A percentile compares a stretch with the other conserved stretches of the same genome.
phyloP scores from a whole-genome alignment of 176 grass and related monocot genomes.

The Thinopyrum elongatum region DNA sequence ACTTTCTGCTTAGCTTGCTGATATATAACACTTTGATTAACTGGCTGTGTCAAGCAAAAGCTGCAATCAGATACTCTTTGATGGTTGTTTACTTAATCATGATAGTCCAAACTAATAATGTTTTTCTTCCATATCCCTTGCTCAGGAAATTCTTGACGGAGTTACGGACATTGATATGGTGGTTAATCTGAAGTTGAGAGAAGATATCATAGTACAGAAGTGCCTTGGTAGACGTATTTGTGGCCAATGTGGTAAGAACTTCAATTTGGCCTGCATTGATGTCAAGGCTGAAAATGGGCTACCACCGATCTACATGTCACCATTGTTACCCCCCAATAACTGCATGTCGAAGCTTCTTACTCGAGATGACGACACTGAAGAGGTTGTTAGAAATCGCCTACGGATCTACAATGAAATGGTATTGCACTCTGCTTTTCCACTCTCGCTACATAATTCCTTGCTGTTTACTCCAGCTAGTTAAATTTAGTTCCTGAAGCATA shows the following conservation, averaged over 20 bases:
- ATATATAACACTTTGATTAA: neutral
- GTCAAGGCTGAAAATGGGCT: conserved; percentile 69
- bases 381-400: conserved; percentile 76
- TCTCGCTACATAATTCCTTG: neutral
- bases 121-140: neutral
- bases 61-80: neutral
- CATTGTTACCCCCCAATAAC: conserved; percentile 71
- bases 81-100: neutral
- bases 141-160: conserved; percentile 81
- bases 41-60: neutral
- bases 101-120: neutral
- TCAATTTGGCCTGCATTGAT: conserved; percentile 87
- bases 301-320: conserved; percentile 81
- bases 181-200: conserved; percentile 91
- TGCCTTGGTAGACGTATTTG: conserved; percentile 95
- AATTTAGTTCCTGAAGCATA: neutral
- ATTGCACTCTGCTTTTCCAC: conserved; percentile 16
- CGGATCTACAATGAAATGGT: conserved; percentile 85
- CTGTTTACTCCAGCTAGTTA: neutral
- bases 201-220: conserved; percentile 89
- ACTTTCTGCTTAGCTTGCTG: neutral
- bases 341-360: conserved; percentile 84
- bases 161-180: conserved; percentile 94
- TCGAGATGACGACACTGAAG: conserved; percentile 83
- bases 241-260: conserved; percentile 75